phyloP scores from a whole-genome alignment of 1,284 basidiomycete genomes.

The Leccinum pseudoinsigne region DNA sequence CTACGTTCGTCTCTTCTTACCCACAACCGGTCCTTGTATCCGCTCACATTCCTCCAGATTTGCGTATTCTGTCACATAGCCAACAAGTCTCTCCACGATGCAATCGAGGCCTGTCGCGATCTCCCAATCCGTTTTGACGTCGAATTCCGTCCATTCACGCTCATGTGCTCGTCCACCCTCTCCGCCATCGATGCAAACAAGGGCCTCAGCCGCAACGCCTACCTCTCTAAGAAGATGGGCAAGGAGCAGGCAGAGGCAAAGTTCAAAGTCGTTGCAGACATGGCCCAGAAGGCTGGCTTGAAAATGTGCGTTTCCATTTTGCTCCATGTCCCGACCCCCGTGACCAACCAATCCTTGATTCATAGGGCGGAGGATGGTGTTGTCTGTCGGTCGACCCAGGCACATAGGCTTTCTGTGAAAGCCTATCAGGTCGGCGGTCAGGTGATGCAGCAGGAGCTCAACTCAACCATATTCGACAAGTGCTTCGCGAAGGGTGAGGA shows the following conservation, averaged over 20 bases:
- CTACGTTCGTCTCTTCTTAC: constrained; percentile 47
- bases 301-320: constrained; percentile 55
- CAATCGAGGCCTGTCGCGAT: constrained; percentile 59
- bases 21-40: constrained; percentile 4
- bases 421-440: constrained; percentile 70
- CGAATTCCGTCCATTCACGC: constrained; percentile 72
- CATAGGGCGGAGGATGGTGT: constrained; percentile 56
- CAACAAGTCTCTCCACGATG: constrained; percentile 68
- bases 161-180: constrained; percentile 48
- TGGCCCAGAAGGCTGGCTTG: constrained; percentile 62
- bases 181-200: constrained; percentile 45
- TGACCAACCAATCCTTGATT: background rate
- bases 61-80: constrained; percentile 78
- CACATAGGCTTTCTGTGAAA: constrained; percentile 74
- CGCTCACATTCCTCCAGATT: constrained; percentile 40
- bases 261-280: constrained; percentile 45
- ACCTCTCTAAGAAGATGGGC: constrained; percentile 54
- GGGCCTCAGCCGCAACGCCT: constrained; percentile 36
- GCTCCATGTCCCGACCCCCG: background rate
- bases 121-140: constrained; percentile 69
- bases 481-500: constrained; percentile 68
- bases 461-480: constrained; percentile 63
- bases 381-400: constrained; percentile 63
- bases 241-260: constrained; percentile 54
- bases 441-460: constrained; percentile 55